Evolutionary conservation across 148 eudicot species (phyloP), one percentile per base, ranked within the genome.

Genomic region (Amaranthus cruentus): DNA sequence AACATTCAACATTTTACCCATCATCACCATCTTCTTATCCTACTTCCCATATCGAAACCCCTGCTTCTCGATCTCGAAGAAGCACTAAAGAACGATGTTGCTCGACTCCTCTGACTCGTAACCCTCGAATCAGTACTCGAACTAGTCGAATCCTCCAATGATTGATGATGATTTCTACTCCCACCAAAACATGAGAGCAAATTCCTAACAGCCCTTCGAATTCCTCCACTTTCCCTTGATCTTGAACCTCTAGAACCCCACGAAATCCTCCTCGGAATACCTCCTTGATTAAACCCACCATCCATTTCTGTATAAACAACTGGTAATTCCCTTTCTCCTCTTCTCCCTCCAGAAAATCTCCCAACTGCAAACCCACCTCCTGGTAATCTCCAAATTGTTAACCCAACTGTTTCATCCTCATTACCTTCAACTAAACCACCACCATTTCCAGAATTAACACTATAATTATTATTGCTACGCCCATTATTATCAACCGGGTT

Each of bases 131-230:
- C 84, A 2, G 92, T 83, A 71, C 91, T 86, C 48, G 98, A 88
- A 54, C 81, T 83, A 1, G 86, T 80, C 0, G 82, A 81, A 69
- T 86, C 68, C 60, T 57, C 71, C 48, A 50, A 12, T 28, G 10
- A 13, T 43, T 15, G 46, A 7, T n/a, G 73, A n/a, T 12, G 4
- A 54, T 18, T 18, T 18, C 49, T 50, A 38, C 42, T 51, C 7
- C 92, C 85, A 59, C 96, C 85, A 75, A 91, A 95, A 83, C 99
- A 95, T 56, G 87, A 79, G 28, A 91, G 86, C 86, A 95, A 74
- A 53, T 79, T 82, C 61, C 83, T n/a, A 3, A 95, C 72, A 71
- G 73, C 78, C 62, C 89, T 63, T 68, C 96, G 83, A 55, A 87
- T 72, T 7, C 96, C 91, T 10, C 90, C 84, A 38, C 88, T 78